These are phyloP conservation scores for Aspergillus tanneri DNA, from an alignment of 2,329 filamentous ascomycete genomes.

Conservation along the genomic window DNA sequence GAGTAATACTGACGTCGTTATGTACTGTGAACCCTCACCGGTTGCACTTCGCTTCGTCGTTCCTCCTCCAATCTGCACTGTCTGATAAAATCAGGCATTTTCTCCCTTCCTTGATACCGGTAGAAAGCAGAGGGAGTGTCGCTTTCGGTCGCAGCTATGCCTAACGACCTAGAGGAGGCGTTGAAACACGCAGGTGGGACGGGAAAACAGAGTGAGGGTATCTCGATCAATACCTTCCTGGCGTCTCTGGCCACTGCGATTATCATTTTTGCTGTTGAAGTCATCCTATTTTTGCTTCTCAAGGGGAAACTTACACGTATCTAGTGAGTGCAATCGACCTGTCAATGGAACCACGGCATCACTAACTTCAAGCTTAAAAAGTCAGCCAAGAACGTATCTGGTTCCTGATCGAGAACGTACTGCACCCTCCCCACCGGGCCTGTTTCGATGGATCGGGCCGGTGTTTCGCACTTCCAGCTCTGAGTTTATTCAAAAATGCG, in stretches of 20 bases:
- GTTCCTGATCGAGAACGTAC: conserved; percentile 83
- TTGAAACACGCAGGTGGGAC: conserved; percentile 38
- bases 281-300: conserved; percentile 71
- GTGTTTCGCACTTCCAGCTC: conserved; percentile 69
- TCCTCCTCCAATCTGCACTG: not conserved
- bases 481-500: conserved; percentile 91
- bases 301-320: conserved; percentile 78
- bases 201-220: conserved; percentile 37
- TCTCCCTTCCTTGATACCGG: not conserved
- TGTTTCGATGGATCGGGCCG: conserved; percentile 54
- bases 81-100: not conserved
- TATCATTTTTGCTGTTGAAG: conserved; percentile 61
- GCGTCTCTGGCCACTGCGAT: conserved; percentile 64
- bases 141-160: conserved; percentile 19
- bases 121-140: conserved; percentile 2
- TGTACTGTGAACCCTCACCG: not conserved
- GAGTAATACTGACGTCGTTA: not conserved
- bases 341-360: not conserved
- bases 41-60: not conserved
- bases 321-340: conserved; percentile 59
- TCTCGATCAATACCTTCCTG: conserved; percentile 55
- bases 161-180: conserved; percentile 32
- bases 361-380: conserved; percentile 33
- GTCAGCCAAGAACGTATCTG: conserved; percentile 80
- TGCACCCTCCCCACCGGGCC: conserved; percentile 64